A percentile compares a stretch with the other conserved stretches of the same genome.
phyloP scores from a whole-genome alignment of 1,284 basidiomycete species.

The Rhodotorula sp. region DNA sequence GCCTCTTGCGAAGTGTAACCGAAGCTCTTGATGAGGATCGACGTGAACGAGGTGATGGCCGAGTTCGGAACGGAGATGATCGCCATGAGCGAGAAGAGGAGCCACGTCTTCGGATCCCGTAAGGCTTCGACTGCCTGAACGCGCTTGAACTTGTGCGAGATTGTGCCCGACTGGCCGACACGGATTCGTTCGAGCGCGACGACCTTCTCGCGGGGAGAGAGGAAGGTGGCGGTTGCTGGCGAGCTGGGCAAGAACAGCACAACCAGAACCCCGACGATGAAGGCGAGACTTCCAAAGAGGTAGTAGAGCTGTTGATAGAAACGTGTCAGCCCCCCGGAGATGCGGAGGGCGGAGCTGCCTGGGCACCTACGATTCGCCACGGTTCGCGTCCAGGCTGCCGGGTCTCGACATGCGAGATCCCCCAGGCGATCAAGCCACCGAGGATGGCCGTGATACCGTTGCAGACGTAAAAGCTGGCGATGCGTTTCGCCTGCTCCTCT shows the following conservation, averaged over 20 bases:
- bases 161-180: conserved; percentile 63
- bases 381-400: conserved; percentile 45
- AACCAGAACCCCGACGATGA: conserved; percentile 54
- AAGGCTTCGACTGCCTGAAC: conserved; percentile 62
- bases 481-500: conserved; percentile 63
- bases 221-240: conserved; percentile 60
- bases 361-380: conserved; percentile 34
- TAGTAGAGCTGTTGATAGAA: conserved; percentile 57
- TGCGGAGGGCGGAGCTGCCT: background rate
- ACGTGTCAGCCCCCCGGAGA: conserved; percentile 47
- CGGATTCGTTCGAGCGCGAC: conserved; percentile 65
- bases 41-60: conserved; percentile 53
- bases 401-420: conserved; percentile 55
- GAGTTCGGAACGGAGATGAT: conserved; percentile 59
- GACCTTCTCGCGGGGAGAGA: conserved; percentile 62
- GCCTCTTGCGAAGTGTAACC: conserved; percentile 64
- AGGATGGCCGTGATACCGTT: conserved; percentile 63
- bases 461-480: conserved; percentile 59
- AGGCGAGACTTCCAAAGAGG: conserved; percentile 15
- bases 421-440: conserved; percentile 66
- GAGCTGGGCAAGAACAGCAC: conserved; percentile 65
- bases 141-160: conserved; percentile 60
- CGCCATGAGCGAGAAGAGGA: conserved; percentile 61
- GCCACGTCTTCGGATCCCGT: conserved; percentile 60
- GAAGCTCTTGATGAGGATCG: conserved; percentile 46